Evolutionary conservation across 2,329 filamentous ascomycete species (phyloP).

Genomic region (Aschersonia sp.): DNA sequence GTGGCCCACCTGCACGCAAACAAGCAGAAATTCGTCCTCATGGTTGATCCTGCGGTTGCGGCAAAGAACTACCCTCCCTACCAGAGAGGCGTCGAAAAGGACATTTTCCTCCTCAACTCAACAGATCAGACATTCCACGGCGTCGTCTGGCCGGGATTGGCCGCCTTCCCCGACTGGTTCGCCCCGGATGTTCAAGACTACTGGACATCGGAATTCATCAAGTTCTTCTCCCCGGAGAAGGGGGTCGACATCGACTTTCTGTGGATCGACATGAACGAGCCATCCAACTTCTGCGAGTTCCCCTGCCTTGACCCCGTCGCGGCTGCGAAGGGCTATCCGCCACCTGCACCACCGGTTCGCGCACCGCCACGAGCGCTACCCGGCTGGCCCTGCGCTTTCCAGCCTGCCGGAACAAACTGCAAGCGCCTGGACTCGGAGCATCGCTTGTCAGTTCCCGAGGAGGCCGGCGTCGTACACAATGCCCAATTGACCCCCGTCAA

Average conservation of each 20-base stretch:
- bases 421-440: not conserved
- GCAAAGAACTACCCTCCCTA: slow-evolving; percentile 35
- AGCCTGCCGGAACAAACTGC: slow-evolving; percentile 7
- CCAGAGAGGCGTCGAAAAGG: slow-evolving; percentile 22
- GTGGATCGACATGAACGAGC: slow-evolving; percentile 56
- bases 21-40: slow-evolving; percentile 58
- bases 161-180: slow-evolving; percentile 67
- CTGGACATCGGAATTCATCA: slow-evolving; percentile 53
- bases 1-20: slow-evolving; percentile 51
- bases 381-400: slow-evolving; percentile 39
- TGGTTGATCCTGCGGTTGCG: slow-evolving; percentile 61
- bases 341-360: slow-evolving; percentile 44
- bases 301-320: slow-evolving; percentile 20
- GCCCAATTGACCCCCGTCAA: not conserved
- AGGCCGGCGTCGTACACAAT: not conserved
- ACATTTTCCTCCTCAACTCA: slow-evolving; percentile 30
- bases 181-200: slow-evolving; percentile 44
- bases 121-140: slow-evolving; percentile 44
- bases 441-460: not conserved
- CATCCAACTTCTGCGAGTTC: slow-evolving; percentile 16
- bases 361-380: slow-evolving; percentile 47
- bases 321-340: slow-evolving; percentile 31
- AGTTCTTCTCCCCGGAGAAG: slow-evolving; percentile 45
- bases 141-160: slow-evolving; percentile 66
- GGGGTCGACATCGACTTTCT: slow-evolving; percentile 64